These are phyloP conservation scores for Ambrosia artemisiifolia DNA, from an alignment of 129 eudicot species.

Conservation along the genomic window DNA sequence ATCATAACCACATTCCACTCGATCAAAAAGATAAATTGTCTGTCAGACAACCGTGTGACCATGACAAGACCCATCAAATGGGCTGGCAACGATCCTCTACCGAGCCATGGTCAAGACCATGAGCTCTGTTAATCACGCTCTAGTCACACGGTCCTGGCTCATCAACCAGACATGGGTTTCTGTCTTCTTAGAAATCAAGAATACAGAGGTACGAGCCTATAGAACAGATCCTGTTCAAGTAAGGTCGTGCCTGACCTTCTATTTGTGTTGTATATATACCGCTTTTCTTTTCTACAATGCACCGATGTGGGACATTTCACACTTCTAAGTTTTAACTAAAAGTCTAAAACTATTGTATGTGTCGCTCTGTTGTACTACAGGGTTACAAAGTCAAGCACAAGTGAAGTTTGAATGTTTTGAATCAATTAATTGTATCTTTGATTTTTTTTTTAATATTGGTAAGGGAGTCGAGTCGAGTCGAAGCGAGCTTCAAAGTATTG, in stretches of 20 bases:
- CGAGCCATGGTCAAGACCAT: background rate
- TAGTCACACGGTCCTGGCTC: background rate
- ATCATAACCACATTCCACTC: too few relatives aligned
- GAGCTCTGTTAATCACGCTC: background rate
- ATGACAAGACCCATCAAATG: background rate
- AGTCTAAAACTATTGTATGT: background rate
- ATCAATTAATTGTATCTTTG: too few relatives aligned
- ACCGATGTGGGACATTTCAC: background rate
- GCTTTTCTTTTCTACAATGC: background rate
- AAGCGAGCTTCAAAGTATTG: too few relatives aligned
- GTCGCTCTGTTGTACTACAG: too few relatives aligned
- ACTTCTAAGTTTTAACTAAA: too few relatives aligned
- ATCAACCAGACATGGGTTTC: background rate
- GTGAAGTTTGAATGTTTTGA: too few relatives aligned
- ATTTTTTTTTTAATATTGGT: too few relatives aligned
- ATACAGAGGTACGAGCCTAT: slow-evolving; percentile 59
- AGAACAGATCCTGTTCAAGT: slow-evolving; percentile 78
- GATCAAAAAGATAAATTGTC: too few relatives aligned
- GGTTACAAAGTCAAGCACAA: too few relatives aligned
- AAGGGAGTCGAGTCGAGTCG: too few relatives aligned
- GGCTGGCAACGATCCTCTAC: background rate
- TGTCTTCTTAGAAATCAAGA: background rate
- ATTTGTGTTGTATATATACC: background rate
- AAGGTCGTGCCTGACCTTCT: slow-evolving; percentile 40
- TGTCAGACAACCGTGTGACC: slow-evolving; percentile 10